Percentiles rank a stretch among this genome's conserved stretches.
These are phyloP conservation scores for Epichloe aotearoae DNA, from an alignment of 2,329 filamentous ascomycete genomes.

Conservation along the genomic window DNA sequence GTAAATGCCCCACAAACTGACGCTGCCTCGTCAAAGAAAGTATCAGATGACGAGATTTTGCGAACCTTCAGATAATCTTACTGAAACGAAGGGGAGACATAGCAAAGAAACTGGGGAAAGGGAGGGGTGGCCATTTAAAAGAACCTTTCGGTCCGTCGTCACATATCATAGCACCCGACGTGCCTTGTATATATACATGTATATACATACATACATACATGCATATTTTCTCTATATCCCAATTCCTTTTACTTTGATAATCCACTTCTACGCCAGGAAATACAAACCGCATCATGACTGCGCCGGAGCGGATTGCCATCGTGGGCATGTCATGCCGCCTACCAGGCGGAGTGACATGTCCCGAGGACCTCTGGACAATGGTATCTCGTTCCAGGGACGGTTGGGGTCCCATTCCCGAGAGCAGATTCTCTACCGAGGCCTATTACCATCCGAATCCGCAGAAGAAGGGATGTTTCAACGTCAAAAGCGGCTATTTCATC, in stretches of 20 bases:
- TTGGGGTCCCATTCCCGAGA: not conserved
- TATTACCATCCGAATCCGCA: conserved; percentile 29
- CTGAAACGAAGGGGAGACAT: too few species aligned
- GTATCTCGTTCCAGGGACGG: conserved; percentile 2
- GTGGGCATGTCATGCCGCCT: conserved; percentile 13
- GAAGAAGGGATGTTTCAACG: conserved; percentile 24
- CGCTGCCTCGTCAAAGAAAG: not conserved
- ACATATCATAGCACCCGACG: not conserved
- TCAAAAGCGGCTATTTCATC: conserved; percentile 26
- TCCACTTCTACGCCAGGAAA: not conserved
- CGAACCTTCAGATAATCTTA: too few species aligned
- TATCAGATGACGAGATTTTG: not conserved
- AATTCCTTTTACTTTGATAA: not conserved
- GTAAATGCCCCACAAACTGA: not conserved
- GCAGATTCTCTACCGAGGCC: conserved; percentile 9
- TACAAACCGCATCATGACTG: not conserved
- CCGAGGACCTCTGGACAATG: conserved; percentile 10
- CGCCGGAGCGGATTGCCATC: conserved; percentile 8
- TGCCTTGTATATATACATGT: not conserved
- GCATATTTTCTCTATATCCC: too few species aligned
- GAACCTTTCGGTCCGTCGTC: not conserved
- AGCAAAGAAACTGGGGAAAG: too few species aligned
- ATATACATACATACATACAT: too few species aligned
- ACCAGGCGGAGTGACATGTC: conserved; percentile 8
- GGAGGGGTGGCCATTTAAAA: not conserved